Conservation (phyloP, 305 asterid species). For the Fraxinus velutina region DNA sequence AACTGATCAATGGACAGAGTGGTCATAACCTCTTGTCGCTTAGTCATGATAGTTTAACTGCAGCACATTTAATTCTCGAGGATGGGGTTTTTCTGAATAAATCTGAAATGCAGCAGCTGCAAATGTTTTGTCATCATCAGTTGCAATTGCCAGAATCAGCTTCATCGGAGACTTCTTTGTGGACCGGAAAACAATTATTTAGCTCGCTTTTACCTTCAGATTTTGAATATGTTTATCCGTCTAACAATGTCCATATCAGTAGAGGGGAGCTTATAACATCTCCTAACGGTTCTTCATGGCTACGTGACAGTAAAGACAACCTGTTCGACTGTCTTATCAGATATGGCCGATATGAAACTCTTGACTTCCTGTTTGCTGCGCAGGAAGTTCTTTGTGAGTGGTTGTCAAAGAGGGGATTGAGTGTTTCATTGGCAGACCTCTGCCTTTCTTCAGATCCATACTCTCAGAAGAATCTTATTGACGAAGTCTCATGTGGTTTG, state of each 20-base stretch:
- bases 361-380: slow-evolving; percentile 51
- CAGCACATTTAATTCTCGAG: slow-evolving; percentile 67
- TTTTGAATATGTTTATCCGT: slow-evolving; percentile 46
- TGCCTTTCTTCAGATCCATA: slow-evolving; percentile 56
- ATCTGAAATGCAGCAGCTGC: slow-evolving; percentile 78
- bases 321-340: slow-evolving; percentile 55
- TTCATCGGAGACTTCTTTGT: slow-evolving; percentile 33
- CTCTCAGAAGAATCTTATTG: slow-evolving; percentile 55
- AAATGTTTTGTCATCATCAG: slow-evolving; percentile 61
- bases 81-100: slow-evolving; percentile 61
- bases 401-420: slow-evolving; percentile 73
- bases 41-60: slow-evolving; percentile 89
- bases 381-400: slow-evolving; percentile 87
- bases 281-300: slow-evolving; percentile 66
- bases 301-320: slow-evolving; percentile 55
- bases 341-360: slow-evolving; percentile 42
- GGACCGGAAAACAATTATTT: slow-evolving; percentile 90
- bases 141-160: slow-evolving; percentile 43
- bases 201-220: slow-evolving; percentile 63
- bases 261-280: slow-evolving; percentile 66
- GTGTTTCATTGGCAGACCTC: slow-evolving; percentile 83
- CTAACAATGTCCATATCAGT: slow-evolving; percentile 50
- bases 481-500: slow-evolving; percentile 67
- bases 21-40: slow-evolving; percentile 73
- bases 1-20: slow-evolving; percentile 71